Evolutionary conservation across 2,329 filamentous ascomycete genomes (phyloP).

Genomic region (Aspergillus sp.): DNA sequence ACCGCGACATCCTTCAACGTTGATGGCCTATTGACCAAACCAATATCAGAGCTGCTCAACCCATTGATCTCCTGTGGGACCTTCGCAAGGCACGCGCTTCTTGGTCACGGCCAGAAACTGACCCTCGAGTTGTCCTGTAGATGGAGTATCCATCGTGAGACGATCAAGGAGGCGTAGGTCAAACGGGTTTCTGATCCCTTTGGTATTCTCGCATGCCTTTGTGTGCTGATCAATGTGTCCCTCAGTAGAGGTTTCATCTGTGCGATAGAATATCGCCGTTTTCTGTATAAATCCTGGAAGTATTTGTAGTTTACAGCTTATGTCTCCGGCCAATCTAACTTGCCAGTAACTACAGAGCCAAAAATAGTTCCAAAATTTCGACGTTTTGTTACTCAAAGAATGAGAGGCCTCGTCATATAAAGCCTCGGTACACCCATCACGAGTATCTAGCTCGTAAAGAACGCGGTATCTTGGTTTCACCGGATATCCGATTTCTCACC

Average conservation of each 20-base stretch:
- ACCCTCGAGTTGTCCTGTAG: not conserved
- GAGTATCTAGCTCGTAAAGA: not conserved
- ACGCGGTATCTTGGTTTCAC: not conserved
- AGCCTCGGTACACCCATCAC: no score
- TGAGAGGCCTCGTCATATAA: no score
- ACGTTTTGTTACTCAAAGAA: no score
- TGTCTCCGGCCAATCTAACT: no score
- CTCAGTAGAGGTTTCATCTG: no score
- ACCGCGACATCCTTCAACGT: not conserved
- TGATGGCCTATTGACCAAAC: not conserved
- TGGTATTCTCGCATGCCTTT: not conserved
- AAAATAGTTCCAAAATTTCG: no score
- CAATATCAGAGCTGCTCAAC: not conserved
- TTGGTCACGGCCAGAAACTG: not conserved
- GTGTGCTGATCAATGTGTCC: not conserved
- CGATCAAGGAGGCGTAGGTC: not conserved
- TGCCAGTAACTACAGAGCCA: no score
- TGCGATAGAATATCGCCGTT: no score
- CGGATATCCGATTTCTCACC: not conserved
- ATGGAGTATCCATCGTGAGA: not conserved
- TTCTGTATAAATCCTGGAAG: no score
- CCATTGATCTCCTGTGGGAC: not conserved
- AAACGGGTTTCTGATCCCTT: not conserved
- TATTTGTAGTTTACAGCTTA: no score
- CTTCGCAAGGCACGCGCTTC: not conserved